phyloP scores from a whole-genome alignment of 208 protist genomes.

The Trypanosoma vivax region DNA sequence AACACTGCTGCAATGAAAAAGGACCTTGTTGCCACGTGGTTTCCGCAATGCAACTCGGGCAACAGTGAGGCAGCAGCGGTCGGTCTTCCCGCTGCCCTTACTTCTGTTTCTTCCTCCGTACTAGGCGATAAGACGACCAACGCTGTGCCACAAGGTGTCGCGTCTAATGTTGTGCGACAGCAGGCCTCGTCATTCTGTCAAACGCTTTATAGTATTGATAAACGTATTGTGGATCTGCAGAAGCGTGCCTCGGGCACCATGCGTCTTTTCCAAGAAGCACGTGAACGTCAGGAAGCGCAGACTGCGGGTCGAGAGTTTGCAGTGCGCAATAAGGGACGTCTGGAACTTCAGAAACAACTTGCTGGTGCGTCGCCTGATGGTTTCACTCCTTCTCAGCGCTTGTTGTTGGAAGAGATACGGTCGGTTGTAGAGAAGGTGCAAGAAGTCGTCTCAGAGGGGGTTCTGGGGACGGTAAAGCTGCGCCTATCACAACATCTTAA shows the following conservation, averaged over 20 bases:
- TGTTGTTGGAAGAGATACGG: constrained; percentile 60
- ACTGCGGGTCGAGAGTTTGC: constrained; percentile 71
- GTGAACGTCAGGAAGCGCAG: constrained; percentile 66
- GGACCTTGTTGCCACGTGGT: constrained; percentile 57
- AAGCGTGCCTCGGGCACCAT: constrained; percentile 62
- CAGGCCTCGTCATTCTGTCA: constrained; percentile 76
- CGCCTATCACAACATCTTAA: constrained; percentile 66
- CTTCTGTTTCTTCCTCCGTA: constrained; percentile 77
- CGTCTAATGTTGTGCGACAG: constrained; percentile 48
- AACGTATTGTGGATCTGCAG: constrained; percentile 61
- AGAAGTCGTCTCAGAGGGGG: constrained; percentile 36
- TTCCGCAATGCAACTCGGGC: constrained; percentile 24
- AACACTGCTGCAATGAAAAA: constrained; percentile 35
- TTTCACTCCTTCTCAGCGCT: constrained; percentile 28
- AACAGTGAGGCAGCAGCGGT: constrained; percentile 2
- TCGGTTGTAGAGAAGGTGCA: constrained; percentile 66
- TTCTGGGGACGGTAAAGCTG: constrained; percentile 48
- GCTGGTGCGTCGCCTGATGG: constrained; percentile 1
- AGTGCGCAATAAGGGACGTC: constrained; percentile 57
- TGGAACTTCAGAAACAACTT: constrained; percentile 23
- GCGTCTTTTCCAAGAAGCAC: constrained; percentile 71
- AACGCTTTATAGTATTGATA: constrained; percentile 55
- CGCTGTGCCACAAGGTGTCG: constrained; percentile 57
- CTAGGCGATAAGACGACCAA: constrained; percentile 64
- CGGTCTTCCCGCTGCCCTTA: constrained; percentile 28